Conservation (phyloP, 2,329 filamentous ascomycete species). For the Phialophora expanda region DNA sequence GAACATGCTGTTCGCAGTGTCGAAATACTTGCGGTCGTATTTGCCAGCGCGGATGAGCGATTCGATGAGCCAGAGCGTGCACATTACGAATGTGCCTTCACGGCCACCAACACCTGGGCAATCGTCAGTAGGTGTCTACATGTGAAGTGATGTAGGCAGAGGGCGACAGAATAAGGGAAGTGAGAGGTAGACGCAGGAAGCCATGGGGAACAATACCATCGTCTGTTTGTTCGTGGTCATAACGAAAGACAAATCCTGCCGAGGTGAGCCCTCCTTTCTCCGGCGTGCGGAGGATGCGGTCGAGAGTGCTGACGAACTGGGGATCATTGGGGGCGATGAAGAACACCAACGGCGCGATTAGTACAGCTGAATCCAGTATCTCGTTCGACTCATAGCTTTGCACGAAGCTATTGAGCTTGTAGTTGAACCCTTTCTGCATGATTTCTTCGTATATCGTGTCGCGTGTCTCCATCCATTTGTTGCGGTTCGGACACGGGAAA, state of each 20-base stretch:
- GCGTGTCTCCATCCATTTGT: conserved; percentile 68
- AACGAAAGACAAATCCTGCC: conserved; percentile 76
- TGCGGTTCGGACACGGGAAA: conserved; percentile 73
- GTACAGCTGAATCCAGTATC: conserved; percentile 73
- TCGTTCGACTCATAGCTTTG: conserved; percentile 77
- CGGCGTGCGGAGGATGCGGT: conserved; percentile 71
- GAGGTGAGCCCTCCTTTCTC: conserved; percentile 77
- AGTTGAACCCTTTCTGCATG: conserved; percentile 79
- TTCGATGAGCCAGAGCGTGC: conserved; percentile 82
- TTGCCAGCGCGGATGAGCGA: conserved; percentile 66
- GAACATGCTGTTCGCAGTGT: conserved; percentile 68
- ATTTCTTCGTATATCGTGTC: conserved; percentile 75
- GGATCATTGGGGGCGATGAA: conserved; percentile 80
- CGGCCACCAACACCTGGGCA: conserved; percentile 69
- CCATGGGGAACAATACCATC: conserved; percentile 59
- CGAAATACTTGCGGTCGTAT: conserved; percentile 43
- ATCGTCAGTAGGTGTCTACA: neutral
- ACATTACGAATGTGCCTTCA: conserved; percentile 81
- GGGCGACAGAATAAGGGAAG: conserved; percentile 25
- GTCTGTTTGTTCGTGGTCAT: conserved; percentile 70
- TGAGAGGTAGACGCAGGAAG: neutral
- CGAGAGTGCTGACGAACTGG: conserved; percentile 73
- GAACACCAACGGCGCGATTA: conserved; percentile 79
- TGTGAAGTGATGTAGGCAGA: neutral
- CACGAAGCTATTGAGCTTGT: conserved; percentile 70